Evolutionary conservation across 371 early-diverging fungal species (phyloP), one percentile per base, ranked within the genome.

Genomic region (Sporodiniella umbellata): DNA sequence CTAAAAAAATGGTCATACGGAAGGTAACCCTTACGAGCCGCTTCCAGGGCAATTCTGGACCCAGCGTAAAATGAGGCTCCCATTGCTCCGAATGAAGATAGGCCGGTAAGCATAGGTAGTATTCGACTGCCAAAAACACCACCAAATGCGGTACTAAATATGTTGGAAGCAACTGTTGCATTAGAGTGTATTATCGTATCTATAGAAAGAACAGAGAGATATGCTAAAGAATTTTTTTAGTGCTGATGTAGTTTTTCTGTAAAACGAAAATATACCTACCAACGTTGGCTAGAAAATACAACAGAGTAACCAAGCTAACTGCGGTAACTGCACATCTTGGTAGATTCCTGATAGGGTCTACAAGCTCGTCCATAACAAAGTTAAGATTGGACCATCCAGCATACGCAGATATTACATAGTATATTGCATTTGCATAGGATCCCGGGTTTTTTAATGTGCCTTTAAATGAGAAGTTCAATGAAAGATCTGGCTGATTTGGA

Each of bases 361-460:
- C 35, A 7, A 62, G 46, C 33, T 62, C 62, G 30, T 62, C 62
- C 3, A 62, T 15, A 1, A 62, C 58, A 39, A 58, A 62, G n/a
- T 62, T 62, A 4, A 62, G 42, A 40, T 62, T 62, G 22, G 53
- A 62, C 62, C 62, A 62, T 1, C 62, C 62, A 11, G 53, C 62
- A 37, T 62, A 62, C 4, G 62, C 58, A 30, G 19, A 62, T 3
- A 62, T 46, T 0, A 62, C 62, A 46, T 58, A 62, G n/a, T 62
- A 62, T 33, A 62, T 58, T 4, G 53, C 58, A 18, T 21, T 53
- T 2, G 62, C 62, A 24, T 57, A 62, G 8, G 58, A 53, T 4
- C 62, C 62, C 2, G 58, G 37, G n/a, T 53, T 62, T 18, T 58
- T 33, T 4, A 49, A 25, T 5, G 62, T 62, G 1, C 58, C 62